Evolutionary conservation across 257 asterid species (phyloP).

Genomic region (Galeopsis tetrahit): DNA sequence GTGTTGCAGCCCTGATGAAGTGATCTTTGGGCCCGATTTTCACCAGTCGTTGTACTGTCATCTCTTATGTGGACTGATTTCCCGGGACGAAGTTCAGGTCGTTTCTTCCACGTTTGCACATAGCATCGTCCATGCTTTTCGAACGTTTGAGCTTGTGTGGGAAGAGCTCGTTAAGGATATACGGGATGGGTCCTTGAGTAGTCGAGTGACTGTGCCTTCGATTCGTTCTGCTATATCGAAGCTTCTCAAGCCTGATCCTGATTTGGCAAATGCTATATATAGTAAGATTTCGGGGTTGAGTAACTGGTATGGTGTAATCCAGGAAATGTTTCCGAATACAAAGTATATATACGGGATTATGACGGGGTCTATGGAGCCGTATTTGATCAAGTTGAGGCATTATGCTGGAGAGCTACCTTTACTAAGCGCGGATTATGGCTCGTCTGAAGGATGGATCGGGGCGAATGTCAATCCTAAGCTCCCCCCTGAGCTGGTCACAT

Average conservation of each 20-base stretch:
- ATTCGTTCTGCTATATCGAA: conserved; percentile 62
- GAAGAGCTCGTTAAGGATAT: conserved; percentile 72
- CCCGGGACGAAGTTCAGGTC: conserved; percentile 70
- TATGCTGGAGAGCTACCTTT: conserved; percentile 81
- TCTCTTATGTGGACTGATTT: conserved; percentile 80
- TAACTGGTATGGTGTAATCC: conserved; percentile 80
- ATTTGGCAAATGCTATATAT: conserved; percentile 54
- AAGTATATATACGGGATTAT: conserved; percentile 84
- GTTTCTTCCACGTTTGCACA: conserved; percentile 90
- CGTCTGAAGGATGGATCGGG: conserved; percentile 98
- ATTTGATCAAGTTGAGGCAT: conserved; percentile 77
- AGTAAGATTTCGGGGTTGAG: conserved; percentile 58
- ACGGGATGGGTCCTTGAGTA: conserved; percentile 66
- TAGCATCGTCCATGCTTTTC: conserved; percentile 85
- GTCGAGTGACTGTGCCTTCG: conserved; percentile 69
- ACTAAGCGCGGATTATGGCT: conserved; percentile 86
- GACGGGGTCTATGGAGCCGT: conserved; percentile 99
- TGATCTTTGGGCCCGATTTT: conserved; percentile 88
- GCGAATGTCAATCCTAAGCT: conserved; percentile 73
- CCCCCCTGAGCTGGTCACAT: conserved; percentile 78
- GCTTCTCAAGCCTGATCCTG: conserved; percentile 71
- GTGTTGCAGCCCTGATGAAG: conserved; percentile 94
- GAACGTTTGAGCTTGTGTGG: conserved; percentile 80
- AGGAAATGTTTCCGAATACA: conserved; percentile 69
- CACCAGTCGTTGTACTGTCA: conserved; percentile 91